These are phyloP conservation scores for Solanum lignicaule DNA, from an alignment of 257 asterid genomes.

Conservation along the genomic window DNA sequence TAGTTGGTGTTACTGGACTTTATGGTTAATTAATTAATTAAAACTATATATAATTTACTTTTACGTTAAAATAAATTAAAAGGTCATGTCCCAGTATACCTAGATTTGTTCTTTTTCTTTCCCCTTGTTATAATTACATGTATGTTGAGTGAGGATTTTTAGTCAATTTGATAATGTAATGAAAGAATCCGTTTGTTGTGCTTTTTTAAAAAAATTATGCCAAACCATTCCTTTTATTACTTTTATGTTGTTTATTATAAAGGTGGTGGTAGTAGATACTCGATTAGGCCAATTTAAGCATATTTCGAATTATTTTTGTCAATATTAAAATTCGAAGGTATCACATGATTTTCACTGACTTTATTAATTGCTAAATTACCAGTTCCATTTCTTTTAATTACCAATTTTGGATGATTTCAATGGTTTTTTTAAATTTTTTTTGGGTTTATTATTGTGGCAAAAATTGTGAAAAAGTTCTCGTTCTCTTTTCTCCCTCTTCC, in stretches of 20 bases:
- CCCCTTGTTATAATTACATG: not conserved
- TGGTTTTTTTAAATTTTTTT: not conserved
- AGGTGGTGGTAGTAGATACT: too few species aligned
- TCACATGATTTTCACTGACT: not conserved
- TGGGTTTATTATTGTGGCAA: not conserved
- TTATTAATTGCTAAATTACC: not conserved
- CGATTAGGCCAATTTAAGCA: too few species aligned
- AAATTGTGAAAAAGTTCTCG: not conserved
- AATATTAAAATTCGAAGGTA: not conserved
- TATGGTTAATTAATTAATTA: not conserved
- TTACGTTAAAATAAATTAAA: not conserved
- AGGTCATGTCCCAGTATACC: not conserved
- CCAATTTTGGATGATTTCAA: not conserved
- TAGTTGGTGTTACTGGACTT: slow-evolving; percentile 21
- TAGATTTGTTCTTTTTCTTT: not conserved
- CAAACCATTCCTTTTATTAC: not conserved
- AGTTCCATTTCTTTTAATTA: not conserved
- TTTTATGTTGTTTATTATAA: not conserved
- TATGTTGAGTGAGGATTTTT: not conserved
- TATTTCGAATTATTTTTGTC: not conserved
- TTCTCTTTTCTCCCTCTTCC: not conserved
- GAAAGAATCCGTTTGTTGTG: not conserved
- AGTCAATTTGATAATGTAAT: not conserved
- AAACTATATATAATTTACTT: too few species aligned
- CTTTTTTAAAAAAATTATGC: not conserved